Evolutionary conservation across 805 yeast genomes (phyloP), one percentile per base, ranked within the genome.

Genomic region (Nakazawaea ishiwadae): DNA sequence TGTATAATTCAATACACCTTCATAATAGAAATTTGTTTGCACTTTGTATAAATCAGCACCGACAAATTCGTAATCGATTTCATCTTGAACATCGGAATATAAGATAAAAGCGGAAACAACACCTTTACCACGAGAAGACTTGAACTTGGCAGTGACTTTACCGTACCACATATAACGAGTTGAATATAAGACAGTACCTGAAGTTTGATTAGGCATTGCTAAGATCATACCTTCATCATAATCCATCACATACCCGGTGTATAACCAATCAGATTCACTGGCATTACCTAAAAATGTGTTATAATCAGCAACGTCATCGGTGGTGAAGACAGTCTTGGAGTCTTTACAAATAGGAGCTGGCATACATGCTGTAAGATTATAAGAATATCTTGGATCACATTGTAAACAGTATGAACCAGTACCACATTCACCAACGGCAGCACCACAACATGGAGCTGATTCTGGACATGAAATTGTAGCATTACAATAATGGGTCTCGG

Each of bases 151-250:
- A 24, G 80, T 66, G 24, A 87, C 72, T 57, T 80, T 84, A 40
- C 97, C 97, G 63, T 84, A 89, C 96, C 96, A 90, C 42, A 90
- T 63, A 63, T 75, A 86, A 54, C 77, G 72, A 4, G 95, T 77
- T 3, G 95, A 81, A 0, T 95, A 82, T 19, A 89, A 56, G 38
- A 88, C 90, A 10, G 96, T 75, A 57, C 96, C 96, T 37, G 75
- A 66, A 15, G 87, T 63, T 39, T 77, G 56, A 46, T 82, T 72
- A 24, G 91, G 93, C 95, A 90, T 85, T 42, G 90, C 85, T 47
- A 88, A 58, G 26, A 84, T 62, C 46, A 77, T 58, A 10, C 80
- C 71, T 48, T 73, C 77, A 48, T 78, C 79, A 53, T 71, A 75
- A 47, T 72, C 74, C 39, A 65, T 60, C 33, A 75, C 57, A 48